A percentile compares a stretch with the other conserved stretches of the same genome.
Evolutionary conservation across 2,329 filamentous ascomycete genomes (phyloP).

Genomic region (Thielaviopsis musarum): DNA sequence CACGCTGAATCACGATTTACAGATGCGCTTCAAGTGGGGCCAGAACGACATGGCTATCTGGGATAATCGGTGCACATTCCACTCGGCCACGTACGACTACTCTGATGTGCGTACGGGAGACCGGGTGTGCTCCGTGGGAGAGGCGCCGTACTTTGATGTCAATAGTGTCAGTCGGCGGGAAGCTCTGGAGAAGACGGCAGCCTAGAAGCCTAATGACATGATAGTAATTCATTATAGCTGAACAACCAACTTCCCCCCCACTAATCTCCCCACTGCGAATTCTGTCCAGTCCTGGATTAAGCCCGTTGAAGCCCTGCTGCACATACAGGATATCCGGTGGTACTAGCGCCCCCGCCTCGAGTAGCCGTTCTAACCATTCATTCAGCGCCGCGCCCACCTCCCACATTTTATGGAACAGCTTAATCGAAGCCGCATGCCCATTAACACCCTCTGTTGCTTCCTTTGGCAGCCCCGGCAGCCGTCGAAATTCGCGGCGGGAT

Average conservation of each 20-base stretch:
- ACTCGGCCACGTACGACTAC: slow-evolving; percentile 41
- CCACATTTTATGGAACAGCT: slow-evolving; percentile 54
- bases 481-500: slow-evolving; percentile 37
- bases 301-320: slow-evolving; percentile 43
- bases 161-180: slow-evolving; percentile 24
- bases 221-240: neutral
- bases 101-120: slow-evolving; percentile 33
- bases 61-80: slow-evolving; percentile 30
- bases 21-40: slow-evolving; percentile 37
- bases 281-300: slow-evolving; percentile 51
- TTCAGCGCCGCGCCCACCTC: slow-evolving; percentile 45
- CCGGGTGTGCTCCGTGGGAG: slow-evolving; percentile 35
- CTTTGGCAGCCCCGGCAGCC: slow-evolving; percentile 46
- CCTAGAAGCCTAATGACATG: neutral
- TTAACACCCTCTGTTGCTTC: slow-evolving; percentile 18
- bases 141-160: slow-evolving; percentile 34
- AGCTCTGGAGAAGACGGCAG: slow-evolving; percentile 1
- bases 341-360: slow-evolving; percentile 34
- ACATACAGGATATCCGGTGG: slow-evolving; percentile 50
- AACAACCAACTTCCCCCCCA: slow-evolving; percentile 48
- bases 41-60: slow-evolving; percentile 27
- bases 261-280: slow-evolving; percentile 50
- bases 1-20: slow-evolving; percentile 38
- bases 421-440: slow-evolving; percentile 55
- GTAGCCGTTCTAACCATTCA: slow-evolving; percentile 49